Evolutionary conservation across 2,329 filamentous ascomycete species (phyloP), one percentile per base, ranked within the genome.

Genomic region (Sporothrix euskadiensis): DNA sequence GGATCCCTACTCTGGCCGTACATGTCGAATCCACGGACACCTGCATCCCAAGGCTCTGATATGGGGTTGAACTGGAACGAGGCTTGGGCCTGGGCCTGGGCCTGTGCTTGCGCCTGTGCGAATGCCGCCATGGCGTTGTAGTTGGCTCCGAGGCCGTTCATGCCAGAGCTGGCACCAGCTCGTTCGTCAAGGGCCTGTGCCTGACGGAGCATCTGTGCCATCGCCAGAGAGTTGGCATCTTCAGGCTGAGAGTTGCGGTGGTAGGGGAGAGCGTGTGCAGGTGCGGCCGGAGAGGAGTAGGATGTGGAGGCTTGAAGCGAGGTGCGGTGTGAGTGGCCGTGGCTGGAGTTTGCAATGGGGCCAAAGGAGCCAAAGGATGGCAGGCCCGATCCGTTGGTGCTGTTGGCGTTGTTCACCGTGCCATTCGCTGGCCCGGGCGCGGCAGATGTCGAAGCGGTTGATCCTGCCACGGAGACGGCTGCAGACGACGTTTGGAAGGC

Each of bases 11-110:
- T 32, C 22, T 73, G 71, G 5, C 49, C 30, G 32, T 49, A 73
- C 19, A 65, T 8, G 3, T 71, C 68, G 1, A 56, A 54, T 26
- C 49, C 61, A 22, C 71, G 41, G 8, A 19, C 39, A 82, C 68
- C 82, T 66, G 69, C 75, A 68, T 78, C 78, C 85, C 86, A 88
- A 3, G 84, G 75, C 75, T 85, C 83, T 5, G 84, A 84, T 8
- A 79, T 81, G 0, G 85, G 83, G 75, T 87, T 86, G 75, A 84
- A 79, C 75, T 85, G 84, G 76, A 86, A 86, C 6, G 82, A 47
- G 56, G 80, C 78, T 14, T 66, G 63, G 26, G 22, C 47, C 9
- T 69, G 65, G 12, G 65, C 16, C 44, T 52, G 63, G 22, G 63
- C 63, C 26, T 69, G 66, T 4, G 65, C 49, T 26, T 74, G 66